Evolutionary conservation across 176 grass and related monocot genomes (phyloP), one percentile per base, ranked within the genome.

Genomic region (Chloris gayana): DNA sequence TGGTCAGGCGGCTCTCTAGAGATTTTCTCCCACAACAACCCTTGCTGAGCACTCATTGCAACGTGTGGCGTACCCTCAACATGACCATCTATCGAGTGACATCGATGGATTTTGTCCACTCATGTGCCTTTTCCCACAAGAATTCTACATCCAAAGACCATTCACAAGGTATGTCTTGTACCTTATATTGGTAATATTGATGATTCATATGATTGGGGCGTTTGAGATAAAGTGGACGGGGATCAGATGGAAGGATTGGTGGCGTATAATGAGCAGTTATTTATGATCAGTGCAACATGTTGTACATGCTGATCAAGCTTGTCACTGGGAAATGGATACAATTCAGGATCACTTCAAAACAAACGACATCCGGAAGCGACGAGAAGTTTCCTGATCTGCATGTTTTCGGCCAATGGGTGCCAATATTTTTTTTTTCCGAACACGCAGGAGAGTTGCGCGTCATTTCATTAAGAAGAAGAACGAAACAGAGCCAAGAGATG

Each of bases 281-380:
- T 53, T 7, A 70, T 82, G 85, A 62, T 87, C 9, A 64, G 72
- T 18, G 42, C 85, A 0, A 75, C 54, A 29, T 82, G 64, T 5
- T 87, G 64, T 26, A 82, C 78, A 87, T 80, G 78, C 3, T 69
- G 25, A 32, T 87, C 53, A 75, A 81, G 54, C 45, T 79, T 9
- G 32, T 79, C 17, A 85, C 83, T 8, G 49, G 70, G 58, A 85
- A 79, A 18, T 75, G 83, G 18, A 65, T 85, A 65, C 75, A 85
- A 5, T 85, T 85, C 26, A 72, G 83, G 75, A 47, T 85, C 59
- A 85, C 83, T 2, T 79, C 76, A 0, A 85, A 85, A 59, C 75
- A 85, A 38, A 53, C 67, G 31, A 22, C 25, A 0, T 22, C 44
- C 0, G 32, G 32, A 9, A 29, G 24, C 0, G 22, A 79, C 32